A percentile compares a stretch with the other conserved stretches of the same genome.
phyloP scores from a whole-genome alignment of 331 rosid species.

The Quercus lobata region DNA sequence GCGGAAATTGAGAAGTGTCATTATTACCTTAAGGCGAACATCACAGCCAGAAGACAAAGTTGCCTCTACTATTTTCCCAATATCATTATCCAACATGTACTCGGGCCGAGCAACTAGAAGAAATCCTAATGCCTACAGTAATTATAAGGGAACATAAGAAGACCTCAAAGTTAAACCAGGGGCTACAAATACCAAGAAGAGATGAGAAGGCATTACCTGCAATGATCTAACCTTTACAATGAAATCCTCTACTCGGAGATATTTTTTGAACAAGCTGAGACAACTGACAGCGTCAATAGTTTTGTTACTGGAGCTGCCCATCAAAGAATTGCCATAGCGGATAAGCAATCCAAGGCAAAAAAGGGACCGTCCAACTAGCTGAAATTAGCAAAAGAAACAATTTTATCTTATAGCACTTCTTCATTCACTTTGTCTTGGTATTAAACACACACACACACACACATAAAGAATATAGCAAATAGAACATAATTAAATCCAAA shows the following conservation, averaged over 20 bases:
- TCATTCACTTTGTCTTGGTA: neutral
- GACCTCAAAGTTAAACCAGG: slow-evolving; percentile 16
- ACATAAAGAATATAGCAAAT: neutral
- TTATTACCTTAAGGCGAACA: slow-evolving; percentile 77
- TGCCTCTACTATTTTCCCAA: slow-evolving; percentile 79
- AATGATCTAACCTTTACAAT: slow-evolving; percentile 74
- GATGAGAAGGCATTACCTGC: slow-evolving; percentile 51
- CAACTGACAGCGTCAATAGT: slow-evolving; percentile 50
- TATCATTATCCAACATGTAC: slow-evolving; percentile 79
- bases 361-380: slow-evolving; percentile 89
- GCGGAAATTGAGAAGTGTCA: slow-evolving; percentile 6
- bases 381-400: slow-evolving; percentile 33
- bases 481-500: neutral
- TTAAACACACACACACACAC: neutral
- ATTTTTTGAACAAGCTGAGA: slow-evolving; percentile 64
- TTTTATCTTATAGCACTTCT: neutral
- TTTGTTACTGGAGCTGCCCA: slow-evolving; percentile 45
- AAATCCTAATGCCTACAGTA: slow-evolving; percentile 87
- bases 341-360: slow-evolving; percentile 90
- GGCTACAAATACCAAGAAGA: neutral
- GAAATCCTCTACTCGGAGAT: slow-evolving; percentile 67
- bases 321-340: slow-evolving; percentile 79
- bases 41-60: slow-evolving; percentile 65
- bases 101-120: slow-evolving; percentile 96
- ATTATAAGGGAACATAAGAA: slow-evolving; percentile 27